Conservation (phyloP, 2,329 filamentous ascomycete genomes). For the Fusarium nodosum region DNA sequence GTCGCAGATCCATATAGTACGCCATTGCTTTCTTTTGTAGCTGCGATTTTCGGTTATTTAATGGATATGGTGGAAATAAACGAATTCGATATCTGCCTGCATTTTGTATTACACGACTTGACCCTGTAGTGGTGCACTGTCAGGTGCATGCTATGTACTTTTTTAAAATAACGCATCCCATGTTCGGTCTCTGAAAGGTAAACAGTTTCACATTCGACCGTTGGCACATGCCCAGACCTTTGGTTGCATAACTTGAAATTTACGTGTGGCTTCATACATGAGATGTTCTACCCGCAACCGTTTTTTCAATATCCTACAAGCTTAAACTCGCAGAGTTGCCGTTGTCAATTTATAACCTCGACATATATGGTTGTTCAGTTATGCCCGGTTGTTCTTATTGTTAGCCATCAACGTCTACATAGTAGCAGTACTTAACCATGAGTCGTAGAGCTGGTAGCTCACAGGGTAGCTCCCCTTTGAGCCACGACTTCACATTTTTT, state of each 20-base stretch:
- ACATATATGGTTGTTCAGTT: not conserved
- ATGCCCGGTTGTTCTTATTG: not conserved
- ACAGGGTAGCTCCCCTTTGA: not conserved
- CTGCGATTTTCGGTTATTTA: not conserved
- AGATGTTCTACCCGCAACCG: too few species aligned
- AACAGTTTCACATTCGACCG: not conserved
- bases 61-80: not conserved
- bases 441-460: not conserved
- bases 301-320: not conserved
- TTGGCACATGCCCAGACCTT: not conserved
- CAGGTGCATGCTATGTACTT: not conserved
- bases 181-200: not conserved
- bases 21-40: not conserved
- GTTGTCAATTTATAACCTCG: not conserved
- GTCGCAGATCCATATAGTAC: constrained; percentile 15
- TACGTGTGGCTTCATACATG: not conserved
- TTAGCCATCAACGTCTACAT: not conserved
- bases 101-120: not conserved
- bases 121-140: not conserved
- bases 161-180: not conserved
- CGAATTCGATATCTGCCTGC: not conserved
- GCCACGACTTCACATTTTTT: not conserved
- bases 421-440: not conserved
- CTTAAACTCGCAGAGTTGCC: not conserved
- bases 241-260: not conserved